Evolutionary conservation across 176 grass and related monocot genomes (phyloP), one percentile per base, ranked within the genome.

Genomic region (Tillandsia fasciculata): DNA sequence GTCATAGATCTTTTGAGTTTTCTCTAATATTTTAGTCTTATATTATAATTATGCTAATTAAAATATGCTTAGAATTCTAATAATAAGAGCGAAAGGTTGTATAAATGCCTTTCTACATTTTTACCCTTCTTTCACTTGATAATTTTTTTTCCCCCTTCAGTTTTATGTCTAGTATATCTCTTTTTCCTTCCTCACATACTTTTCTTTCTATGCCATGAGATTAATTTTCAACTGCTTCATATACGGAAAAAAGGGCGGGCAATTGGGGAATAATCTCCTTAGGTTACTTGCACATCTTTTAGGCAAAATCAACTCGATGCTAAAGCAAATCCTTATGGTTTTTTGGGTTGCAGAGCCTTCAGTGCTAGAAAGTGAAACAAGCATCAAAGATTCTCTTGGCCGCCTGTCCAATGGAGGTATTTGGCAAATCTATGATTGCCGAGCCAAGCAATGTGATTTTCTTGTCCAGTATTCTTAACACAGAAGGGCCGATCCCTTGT

Each of bases 401-500:
- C 75, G 0, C 54, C 71, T 81, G 81, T 71, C 71, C 54, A 52
- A 99, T 99, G 94, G 94, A 99, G 94, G 89, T 99, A 83, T 81
- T 83, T 81, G 94, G 89, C 69, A 93, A 86, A 81, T 74, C 87
- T 87, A 84, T 88, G 84, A 88, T 93, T 85, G 87, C 82, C 81
- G 94, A 99, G 84, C 87, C 90, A 73, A 99, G 81, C 84, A 91
- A 93, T 83, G 94, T 89, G 64, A 99, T 99, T 87, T 99, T 86
- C 74, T 77, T 99, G 82, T 99, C 94, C 57, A 82, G 71, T 78
- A 90, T 97, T 76, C 83, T 97, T 82, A 90, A 89, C 90, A 80
- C 75, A 49, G 94, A 93, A 48, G 89, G 89, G 51, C 73, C 85
- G n/a, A 51, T 79, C 57, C 82, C 84, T 67, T 79, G 84, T 79